Evolutionary conservation across 177 flowering plant genomes (phyloP), one percentile per base, ranked within the genome.

Genomic region (Tripterygium wilfordii): DNA sequence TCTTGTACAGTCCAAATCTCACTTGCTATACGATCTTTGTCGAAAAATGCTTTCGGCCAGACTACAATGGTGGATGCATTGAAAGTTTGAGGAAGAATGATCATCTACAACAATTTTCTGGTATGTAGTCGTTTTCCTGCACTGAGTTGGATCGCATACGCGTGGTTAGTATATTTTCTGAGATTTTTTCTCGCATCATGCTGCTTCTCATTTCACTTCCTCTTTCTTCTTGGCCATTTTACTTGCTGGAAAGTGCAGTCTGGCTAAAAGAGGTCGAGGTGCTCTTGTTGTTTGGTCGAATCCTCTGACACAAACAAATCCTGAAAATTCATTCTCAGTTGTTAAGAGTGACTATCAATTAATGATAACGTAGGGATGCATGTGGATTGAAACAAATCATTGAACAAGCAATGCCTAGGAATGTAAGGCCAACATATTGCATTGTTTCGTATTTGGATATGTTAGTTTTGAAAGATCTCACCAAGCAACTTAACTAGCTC

Each of bases 221-320:
- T 64, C 67, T 38, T 59, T 66, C 15, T 44, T 40, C 56, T 69
- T 78, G 15, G 46, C 58, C 51, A 70, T 19, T 68, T 61, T 81
- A 54, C 86, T 84, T 38, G 85, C 85, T 41, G 82, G 70, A 38
- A 68, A 64, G 62, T 87, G 96, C 64, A 83, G 61, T 63, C 92
- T 79, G 29, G 80, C 77, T 49, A 46, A 52, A 8, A 87, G 78
- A 44, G 92, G 96, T 7, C 83, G 67, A 3, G 96, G 92, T 37
- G 85, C 82, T 42, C 96, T 53, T 28, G 53, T 55, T 53, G 71
- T 72, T 27, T 54, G 80, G 38, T 87, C 92, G 52, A 87, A 87
- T 41, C 88, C 96, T 45, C 96, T 74, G 9, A 87, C 96, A 54
- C 96, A 87, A 43, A 87, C 92, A 61, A 71, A 87, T 49, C 95